These are phyloP conservation scores for Multifurca ochricompacta DNA, from an alignment of 768 basidiomycete species.

Conservation along the genomic window DNA sequence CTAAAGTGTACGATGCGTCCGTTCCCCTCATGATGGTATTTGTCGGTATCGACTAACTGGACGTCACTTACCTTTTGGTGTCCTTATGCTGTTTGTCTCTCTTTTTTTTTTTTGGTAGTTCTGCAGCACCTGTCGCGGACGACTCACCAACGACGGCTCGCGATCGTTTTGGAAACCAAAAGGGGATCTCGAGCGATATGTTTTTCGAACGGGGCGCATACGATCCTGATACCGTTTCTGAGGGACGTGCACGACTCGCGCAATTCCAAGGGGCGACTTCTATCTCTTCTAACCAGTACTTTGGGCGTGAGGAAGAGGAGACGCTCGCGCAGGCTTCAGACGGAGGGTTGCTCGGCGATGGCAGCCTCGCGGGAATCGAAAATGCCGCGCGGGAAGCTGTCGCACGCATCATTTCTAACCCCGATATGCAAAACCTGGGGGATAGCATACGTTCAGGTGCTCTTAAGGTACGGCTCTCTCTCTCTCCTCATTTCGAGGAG, in stretches of 20 bases:
- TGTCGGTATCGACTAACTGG: background rate
- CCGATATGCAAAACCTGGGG: constrained; percentile 79
- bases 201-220: constrained; percentile 89
- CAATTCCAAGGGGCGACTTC: constrained; percentile 87
- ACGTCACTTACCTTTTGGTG: no score
- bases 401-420: constrained; percentile 66
- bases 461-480: constrained; percentile 75
- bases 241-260: constrained; percentile 76
- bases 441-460: constrained; percentile 76
- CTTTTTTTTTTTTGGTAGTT: constrained; percentile 6
- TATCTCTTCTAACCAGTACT: constrained; percentile 95
- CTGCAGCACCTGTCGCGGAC: constrained; percentile 31
- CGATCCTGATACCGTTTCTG: constrained; percentile 59
- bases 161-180: constrained; percentile 87
- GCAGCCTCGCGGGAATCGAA: constrained; percentile 47
- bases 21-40: background rate
- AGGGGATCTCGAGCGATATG: constrained; percentile 97
- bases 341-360: constrained; percentile 46
- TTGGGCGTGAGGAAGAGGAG: constrained; percentile 80
- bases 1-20: constrained; percentile 21
- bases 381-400: constrained; percentile 69
- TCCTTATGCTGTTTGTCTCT: no score
- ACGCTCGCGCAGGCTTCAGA: constrained; percentile 38
- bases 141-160: constrained; percentile 74
- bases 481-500: no score